These are phyloP conservation scores for Scheffersomyces insectosa DNA, from an alignment of 1,139 yeast species.

Conservation along the genomic window DNA sequence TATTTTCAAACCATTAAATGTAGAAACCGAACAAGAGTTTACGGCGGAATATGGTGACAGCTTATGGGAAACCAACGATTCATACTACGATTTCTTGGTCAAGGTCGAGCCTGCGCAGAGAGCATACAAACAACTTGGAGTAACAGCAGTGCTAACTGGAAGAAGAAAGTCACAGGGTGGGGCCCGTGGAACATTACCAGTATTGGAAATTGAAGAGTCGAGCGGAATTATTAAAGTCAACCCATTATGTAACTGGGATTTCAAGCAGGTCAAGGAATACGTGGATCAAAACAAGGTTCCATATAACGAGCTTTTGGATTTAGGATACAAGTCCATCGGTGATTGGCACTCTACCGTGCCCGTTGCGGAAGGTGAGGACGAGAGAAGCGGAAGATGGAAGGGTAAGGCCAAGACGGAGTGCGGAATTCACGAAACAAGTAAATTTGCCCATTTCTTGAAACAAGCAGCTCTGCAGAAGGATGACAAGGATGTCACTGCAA, in stretches of 20 bases:
- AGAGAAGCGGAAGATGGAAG: slow-evolving; percentile 95
- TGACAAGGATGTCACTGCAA: too few relatives aligned
- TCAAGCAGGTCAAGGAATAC: slow-evolving; percentile 68
- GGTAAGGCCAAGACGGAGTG: slow-evolving; percentile 93
- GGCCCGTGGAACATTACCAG: slow-evolving; percentile 68
- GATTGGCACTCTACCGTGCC: slow-evolving; percentile 96
- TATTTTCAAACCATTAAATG: slow-evolving; percentile 64
- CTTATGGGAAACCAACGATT: slow-evolving; percentile 83
- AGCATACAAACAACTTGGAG: slow-evolving; percentile 71
- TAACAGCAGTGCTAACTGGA: slow-evolving; percentile 88
- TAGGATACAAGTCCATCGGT: slow-evolving; percentile 90
- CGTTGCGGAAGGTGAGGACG: slow-evolving; percentile 89
- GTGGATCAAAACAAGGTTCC: slow-evolving; percentile 75
- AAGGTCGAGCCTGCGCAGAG: slow-evolving; percentile 93
- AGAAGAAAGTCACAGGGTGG: slow-evolving; percentile 92
- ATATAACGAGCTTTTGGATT: slow-evolving; percentile 77
- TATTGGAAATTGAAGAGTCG: slow-evolving; percentile 71
- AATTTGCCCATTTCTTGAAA: slow-evolving; percentile 60
- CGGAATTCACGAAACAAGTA: slow-evolving; percentile 84
- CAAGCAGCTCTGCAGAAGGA: slow-evolving; percentile 3
- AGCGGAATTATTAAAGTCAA: slow-evolving; percentile 80
- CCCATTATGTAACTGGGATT: slow-evolving; percentile 86
- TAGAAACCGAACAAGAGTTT: slow-evolving; percentile 63
- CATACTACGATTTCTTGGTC: slow-evolving; percentile 78
- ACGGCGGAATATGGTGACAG: slow-evolving; percentile 65